A percentile compares a stretch with the other conserved stretches of the same genome.
Conservation (phyloP, 2,329 filamentous ascomycete species). For the Tetracladium maxilliforme region DNA sequence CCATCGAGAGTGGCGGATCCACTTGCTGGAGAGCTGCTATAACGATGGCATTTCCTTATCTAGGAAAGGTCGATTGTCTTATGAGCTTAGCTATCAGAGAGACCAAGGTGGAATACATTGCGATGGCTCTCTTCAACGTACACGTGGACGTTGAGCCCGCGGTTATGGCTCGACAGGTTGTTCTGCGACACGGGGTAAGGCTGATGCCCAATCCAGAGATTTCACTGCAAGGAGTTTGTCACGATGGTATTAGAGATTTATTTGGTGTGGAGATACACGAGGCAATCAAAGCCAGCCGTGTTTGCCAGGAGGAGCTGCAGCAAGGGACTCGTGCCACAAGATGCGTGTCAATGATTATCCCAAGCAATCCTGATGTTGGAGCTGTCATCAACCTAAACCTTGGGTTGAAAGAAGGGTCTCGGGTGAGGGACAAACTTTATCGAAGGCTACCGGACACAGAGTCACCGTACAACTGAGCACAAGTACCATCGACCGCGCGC, state of each 20-base stretch:
- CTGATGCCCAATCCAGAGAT: conserved; percentile 1
- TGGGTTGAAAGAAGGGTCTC: neutral
- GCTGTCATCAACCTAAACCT: neutral
- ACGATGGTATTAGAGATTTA: conserved; percentile 2
- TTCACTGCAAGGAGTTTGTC: conserved; percentile 3
- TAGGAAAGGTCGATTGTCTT: conserved; percentile 5
- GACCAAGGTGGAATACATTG: conserved; percentile 3
- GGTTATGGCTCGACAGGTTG: conserved; percentile 2
- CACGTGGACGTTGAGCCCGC: conserved; percentile 2
- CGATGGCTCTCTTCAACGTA: conserved; percentile 4
- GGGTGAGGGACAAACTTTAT: neutral
- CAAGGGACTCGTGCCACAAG: conserved; percentile 2
- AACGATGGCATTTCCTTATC: conserved; percentile 3
- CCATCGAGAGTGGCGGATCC: no score
- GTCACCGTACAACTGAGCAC: no score
- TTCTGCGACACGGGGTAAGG: conserved; percentile 2
- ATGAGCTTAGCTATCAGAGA: conserved; percentile 4
- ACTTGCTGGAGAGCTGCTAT: no score
- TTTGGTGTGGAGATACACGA: conserved; percentile 3
- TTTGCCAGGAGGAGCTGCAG: conserved; percentile 2
- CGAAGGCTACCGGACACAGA: no score
- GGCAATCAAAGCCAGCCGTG: conserved; percentile 1
- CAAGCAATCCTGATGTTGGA: conserved; percentile 1
- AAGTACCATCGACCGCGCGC: no score
- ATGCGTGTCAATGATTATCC: conserved; percentile 3